Evolutionary conservation across 495 filamentous ascomycete species (phyloP).

Genomic region (Daldinia loculata): DNA sequence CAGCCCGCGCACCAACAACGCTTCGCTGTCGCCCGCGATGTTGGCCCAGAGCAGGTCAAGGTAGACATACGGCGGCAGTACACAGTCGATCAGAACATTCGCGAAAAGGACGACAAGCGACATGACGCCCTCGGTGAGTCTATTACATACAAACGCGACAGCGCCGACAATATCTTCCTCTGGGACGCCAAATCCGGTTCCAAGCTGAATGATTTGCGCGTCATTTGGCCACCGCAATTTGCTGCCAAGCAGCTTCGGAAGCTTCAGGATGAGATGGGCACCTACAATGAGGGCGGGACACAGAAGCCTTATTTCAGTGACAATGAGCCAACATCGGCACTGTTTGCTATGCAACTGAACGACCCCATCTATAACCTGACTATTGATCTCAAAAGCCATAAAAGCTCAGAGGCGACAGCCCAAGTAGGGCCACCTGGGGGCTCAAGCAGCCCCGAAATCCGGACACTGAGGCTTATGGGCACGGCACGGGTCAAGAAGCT

Average conservation of each 20-base stretch:
- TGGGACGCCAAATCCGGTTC: neutral
- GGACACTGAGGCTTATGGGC: neutral
- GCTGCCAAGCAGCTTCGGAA: neutral
- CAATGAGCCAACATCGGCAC: conserved; percentile 36
- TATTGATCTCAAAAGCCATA: conserved; percentile 1
- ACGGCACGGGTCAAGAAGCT: neutral
- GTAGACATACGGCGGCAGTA: conserved; percentile 27
- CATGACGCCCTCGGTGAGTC: neutral
- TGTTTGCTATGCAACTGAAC: conserved; percentile 45
- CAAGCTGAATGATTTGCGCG: neutral
- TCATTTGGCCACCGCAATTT: neutral
- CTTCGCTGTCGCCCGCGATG: conserved; percentile 37
- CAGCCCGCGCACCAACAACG: conserved; percentile 50
- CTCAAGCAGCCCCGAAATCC: neutral
- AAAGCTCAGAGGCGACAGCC: neutral
- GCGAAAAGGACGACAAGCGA: neutral
- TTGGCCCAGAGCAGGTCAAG: conserved; percentile 9
- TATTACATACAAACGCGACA: neutral
- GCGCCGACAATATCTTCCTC: neutral
- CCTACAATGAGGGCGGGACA: neutral
- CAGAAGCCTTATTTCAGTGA: conserved; percentile 19
- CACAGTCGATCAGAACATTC: conserved; percentile 27
- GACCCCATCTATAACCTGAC: conserved; percentile 37
- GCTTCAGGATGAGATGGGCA: neutral
- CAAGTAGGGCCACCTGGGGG: conserved; percentile 5